These are phyloP conservation scores for Pichia terricola DNA, from an alignment of 1,139 yeast species.

Conservation along the genomic window DNA sequence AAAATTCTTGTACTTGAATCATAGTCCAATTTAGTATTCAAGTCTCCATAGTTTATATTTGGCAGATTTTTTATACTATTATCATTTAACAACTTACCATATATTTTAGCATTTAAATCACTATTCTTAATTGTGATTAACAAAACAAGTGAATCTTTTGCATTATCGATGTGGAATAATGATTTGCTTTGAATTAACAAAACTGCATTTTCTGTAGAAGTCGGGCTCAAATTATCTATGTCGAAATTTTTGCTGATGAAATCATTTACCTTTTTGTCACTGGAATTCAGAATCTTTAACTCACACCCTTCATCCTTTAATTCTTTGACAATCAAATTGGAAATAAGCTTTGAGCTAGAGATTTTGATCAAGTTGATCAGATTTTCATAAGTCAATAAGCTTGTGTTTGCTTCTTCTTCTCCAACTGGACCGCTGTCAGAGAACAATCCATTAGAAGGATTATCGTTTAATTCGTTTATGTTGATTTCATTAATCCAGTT, in stretches of 20 bases:
- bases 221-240: slow-evolving; percentile 3
- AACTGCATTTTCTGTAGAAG: slow-evolving; percentile 14
- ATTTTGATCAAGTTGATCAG: slow-evolving; percentile 40
- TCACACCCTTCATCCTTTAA: slow-evolving; percentile 34
- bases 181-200: slow-evolving; percentile 22
- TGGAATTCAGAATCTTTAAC: slow-evolving; percentile 25
- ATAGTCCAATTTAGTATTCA: slow-evolving; percentile 17
- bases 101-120: slow-evolving; percentile 19
- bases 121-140: slow-evolving; percentile 17
- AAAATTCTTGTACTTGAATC: slow-evolving; percentile 20
- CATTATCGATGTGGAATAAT: slow-evolving; percentile 22
- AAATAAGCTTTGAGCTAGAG: slow-evolving; percentile 51
- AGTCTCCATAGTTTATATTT: slow-evolving; percentile 13
- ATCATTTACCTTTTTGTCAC: slow-evolving; percentile 13
- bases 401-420: slow-evolving; percentile 5
- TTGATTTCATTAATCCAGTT: slow-evolving; percentile 33
- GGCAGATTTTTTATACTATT: slow-evolving; percentile 19
- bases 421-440: too few species aligned
- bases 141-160: slow-evolving; percentile 23
- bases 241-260: slow-evolving; percentile 16
- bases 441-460: not conserved
- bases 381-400: slow-evolving; percentile 31
- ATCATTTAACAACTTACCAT: slow-evolving; percentile 21
- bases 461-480: slow-evolving; percentile 6
- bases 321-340: slow-evolving; percentile 57